Base-by-base conservation (phyloP, 176 grass and related monocot species). In the Rhipidocladum racemiflorum region DNA sequence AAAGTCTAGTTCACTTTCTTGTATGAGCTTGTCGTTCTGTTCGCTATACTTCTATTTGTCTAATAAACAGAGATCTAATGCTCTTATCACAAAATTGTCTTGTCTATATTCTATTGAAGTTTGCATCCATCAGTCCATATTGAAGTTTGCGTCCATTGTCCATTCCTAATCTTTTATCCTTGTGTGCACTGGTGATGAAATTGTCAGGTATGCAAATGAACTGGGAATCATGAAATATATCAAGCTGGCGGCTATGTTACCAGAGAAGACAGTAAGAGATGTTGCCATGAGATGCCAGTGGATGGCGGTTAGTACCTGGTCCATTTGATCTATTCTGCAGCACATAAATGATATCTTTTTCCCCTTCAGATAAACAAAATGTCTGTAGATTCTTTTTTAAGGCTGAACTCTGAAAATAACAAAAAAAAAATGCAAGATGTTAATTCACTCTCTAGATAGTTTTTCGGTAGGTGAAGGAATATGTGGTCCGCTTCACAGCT, bases 241-340 rank as follows among this genome's bases (percentile, higher is more conserved):
- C 75, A 99, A 96, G 85, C 85, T 99, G 89, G 97, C 97, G 86
- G 85, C 97, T 74, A 66, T 21, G 69, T 83, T 99, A 45, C 93
- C 87, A 62, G 89, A 93, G 13, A 99, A 99, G 84, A 99, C 97
- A 61, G 97, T 96, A 89, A 91, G 97, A 76, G 97, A 99, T 87
- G 97, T 99, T 74, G 97, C 91, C 46, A 99, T 99, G 89, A 93
- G 97, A 76, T 99, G 91, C 64, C 91, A 91, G 57, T 99, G 97
- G 97, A 89, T 99, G 85, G 87, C 72, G 81, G 97, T 99, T 85
- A 92, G 85, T 91, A 76, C 74, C 66, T 46, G 70, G 62, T 55
- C 71, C 68, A 16, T 76, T 53, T 42, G 12, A 78, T 85, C 55
- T 68, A 78, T 77, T 65, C 45, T 36, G 3, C 44, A 80, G 34